Conservation (phyloP, 2,329 filamentous ascomycete species). For the Penicillium sp. region DNA sequence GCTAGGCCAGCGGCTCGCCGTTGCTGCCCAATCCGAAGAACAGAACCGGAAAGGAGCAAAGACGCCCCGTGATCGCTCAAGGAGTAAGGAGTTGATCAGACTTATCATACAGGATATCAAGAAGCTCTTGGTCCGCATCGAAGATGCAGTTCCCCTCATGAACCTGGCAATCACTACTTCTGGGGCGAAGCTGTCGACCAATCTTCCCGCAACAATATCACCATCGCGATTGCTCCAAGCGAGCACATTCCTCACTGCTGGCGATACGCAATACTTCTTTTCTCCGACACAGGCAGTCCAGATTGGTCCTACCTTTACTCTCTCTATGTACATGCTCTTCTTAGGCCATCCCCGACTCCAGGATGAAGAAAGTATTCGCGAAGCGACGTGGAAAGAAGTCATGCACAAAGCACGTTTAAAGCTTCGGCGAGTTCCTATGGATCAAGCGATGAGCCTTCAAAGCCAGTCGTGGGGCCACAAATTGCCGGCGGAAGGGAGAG, state of each 20-base stretch:
- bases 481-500: constrained; percentile 48
- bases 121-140: constrained; percentile 75
- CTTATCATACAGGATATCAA: constrained; percentile 77
- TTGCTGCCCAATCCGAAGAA: constrained; percentile 67
- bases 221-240: constrained; percentile 90
- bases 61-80: constrained; percentile 53
- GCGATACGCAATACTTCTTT: constrained; percentile 80
- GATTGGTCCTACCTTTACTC: constrained; percentile 81
- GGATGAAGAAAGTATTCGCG: constrained; percentile 62
- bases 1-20: constrained; percentile 75
- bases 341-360: constrained; percentile 71
- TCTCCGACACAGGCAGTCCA: constrained; percentile 70
- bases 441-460: constrained; percentile 47
- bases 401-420: constrained; percentile 90
- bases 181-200: constrained; percentile 82
- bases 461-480: constrained; percentile 24
- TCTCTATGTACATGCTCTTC: constrained; percentile 96
- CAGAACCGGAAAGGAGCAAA: constrained; percentile 37
- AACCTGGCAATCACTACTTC: constrained; percentile 94
- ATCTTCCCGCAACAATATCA: constrained; percentile 80
- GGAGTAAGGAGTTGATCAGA: constrained; percentile 68
- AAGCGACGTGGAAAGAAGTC: constrained; percentile 92
- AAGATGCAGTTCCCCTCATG: constrained; percentile 88
- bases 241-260: constrained; percentile 85
- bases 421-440: constrained; percentile 71